Base-by-base conservation (phyloP, 148 eudicot species). In the Fagopyrum homotropicum region DNA sequence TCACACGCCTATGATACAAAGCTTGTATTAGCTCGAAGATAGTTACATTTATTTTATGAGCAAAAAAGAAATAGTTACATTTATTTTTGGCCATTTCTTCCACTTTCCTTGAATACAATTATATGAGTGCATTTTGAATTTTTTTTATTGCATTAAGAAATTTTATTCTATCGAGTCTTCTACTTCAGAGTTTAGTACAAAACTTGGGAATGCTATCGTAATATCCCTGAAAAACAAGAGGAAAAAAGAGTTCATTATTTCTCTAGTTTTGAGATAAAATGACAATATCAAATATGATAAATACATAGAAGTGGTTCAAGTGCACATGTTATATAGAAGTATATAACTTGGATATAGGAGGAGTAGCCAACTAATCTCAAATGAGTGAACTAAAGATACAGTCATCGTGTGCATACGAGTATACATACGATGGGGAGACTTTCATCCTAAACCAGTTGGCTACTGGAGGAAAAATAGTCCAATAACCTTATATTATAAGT, bases 161-260 rank as follows among this genome's bases (percentile, higher is more conserved):
- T 17, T n/a, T 48, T 52, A 76, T 16, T 84, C 60, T 9, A 81
- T 88, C 16, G 82, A 82, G 56, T 92, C 92, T 57, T 88, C 96
- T 50, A 84, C 85, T 79, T 90, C 93, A 1, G 94, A 61, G 49
- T 74, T 83, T 56, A 92, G 50, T 79, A 90, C 86, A 81, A 92
- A 95, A 84, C 99, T 95, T 0, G 98, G 98, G 76, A 95, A 94
- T 43, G 96, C 89, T 51, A 92, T 51, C 0, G 96, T 88, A 19
- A 94, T 92, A 66, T 76, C 78, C 73, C 78, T 76, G 78, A 4
- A 2, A 45, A 9, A 19, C 71, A 35, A 66, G 19, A 44, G 4
- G 44, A 12, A 66, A 10, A 66, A 66, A 29, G 43, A 12, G 17
- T 12, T 16, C 19, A 69, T 60, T 60, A n/a, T 49, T 49, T 49